Conservation (phyloP, 1,139 yeast species). For the Geotrichum fermentans region DNA sequence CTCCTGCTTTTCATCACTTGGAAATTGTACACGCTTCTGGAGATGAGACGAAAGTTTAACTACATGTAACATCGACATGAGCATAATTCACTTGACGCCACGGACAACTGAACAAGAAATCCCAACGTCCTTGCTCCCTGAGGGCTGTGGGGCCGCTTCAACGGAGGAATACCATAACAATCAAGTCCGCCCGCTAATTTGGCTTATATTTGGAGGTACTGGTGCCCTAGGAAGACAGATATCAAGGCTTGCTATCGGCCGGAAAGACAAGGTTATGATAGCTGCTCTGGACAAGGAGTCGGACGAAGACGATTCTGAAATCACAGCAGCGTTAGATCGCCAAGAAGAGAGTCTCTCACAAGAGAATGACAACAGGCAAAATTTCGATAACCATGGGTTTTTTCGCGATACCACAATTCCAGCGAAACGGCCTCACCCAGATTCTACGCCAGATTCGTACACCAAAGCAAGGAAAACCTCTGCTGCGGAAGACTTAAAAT, state of each 20-base stretch:
- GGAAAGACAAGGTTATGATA: conserved; percentile 20
- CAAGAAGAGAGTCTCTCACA: neutral
- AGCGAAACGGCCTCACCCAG: neutral
- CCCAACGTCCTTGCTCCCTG: conserved; percentile 17
- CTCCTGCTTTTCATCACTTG: neutral
- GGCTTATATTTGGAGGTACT: conserved; percentile 22
- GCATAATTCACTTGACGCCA: conserved; percentile 16
- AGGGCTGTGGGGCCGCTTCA: conserved; percentile 17
- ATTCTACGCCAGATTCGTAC: neutral
- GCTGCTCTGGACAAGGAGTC: conserved; percentile 21
- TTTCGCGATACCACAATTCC: neutral
- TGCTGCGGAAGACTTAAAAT: neutral
- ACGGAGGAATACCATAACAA: conserved; percentile 16
- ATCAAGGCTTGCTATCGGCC: conserved; percentile 16
- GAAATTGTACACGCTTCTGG: too few relatives aligned
- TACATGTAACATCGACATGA: too few relatives aligned
- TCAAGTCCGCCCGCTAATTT: conserved; percentile 17
- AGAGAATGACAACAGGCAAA: neutral
- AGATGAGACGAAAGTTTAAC: too few relatives aligned
- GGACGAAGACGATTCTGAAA: neutral
- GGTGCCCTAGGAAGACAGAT: conserved; percentile 21
- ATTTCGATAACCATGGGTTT: neutral
- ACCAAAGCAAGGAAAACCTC: neutral
- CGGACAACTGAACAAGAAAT: conserved; percentile 8
- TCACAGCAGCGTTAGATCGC: too few relatives aligned